A percentile compares a stretch with the other conserved stretches of the same genome.
Evolutionary conservation across 148 eudicot species (phyloP).

Genomic region (Nepenthes mirabilis): DNA sequence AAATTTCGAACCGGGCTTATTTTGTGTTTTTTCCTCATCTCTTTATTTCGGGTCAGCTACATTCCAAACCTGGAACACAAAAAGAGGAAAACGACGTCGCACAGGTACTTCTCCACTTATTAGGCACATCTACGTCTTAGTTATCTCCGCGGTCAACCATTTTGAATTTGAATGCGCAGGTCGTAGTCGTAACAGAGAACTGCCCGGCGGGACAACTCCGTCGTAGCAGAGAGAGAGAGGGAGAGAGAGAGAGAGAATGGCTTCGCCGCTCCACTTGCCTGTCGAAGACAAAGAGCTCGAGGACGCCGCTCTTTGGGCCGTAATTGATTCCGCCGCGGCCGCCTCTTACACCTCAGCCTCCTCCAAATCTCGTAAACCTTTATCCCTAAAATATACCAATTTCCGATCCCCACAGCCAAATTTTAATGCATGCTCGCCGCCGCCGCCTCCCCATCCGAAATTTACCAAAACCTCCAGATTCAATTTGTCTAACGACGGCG

Average conservation of each 20-base stretch:
- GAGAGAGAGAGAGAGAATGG: slow-evolving; percentile 11
- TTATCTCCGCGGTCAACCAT: too few relatives aligned
- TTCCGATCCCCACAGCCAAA: slow-evolving; percentile 24
- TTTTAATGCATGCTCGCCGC: slow-evolving; percentile 11
- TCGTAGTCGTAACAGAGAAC: too few relatives aligned
- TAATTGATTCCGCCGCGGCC: slow-evolving; percentile 83
- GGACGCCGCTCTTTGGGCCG: slow-evolving; percentile 84
- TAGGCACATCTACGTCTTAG: too few relatives aligned
- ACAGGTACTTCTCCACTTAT: too few relatives aligned
- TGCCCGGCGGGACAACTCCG: too few relatives aligned
- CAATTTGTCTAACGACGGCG: slow-evolving; percentile 1
- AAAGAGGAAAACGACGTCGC: too few relatives aligned
- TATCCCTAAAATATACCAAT: slow-evolving; percentile 19
- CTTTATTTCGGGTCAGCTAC: too few relatives aligned
- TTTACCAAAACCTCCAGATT: slow-evolving; percentile 8
- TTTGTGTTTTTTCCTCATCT: too few relatives aligned
- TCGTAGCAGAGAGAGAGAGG: too few relatives aligned
- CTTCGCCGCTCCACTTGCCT: slow-evolving; percentile 27
- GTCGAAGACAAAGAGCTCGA: slow-evolving; percentile 74
- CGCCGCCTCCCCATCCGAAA: slow-evolving; percentile 9
- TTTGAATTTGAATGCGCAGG: too few relatives aligned
- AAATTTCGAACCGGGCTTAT: too few relatives aligned
- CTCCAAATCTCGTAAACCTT: slow-evolving; percentile 21
- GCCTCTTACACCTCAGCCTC: slow-evolving; percentile 33
- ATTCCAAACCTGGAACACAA: too few relatives aligned